These are phyloP conservation scores for Cornus florida DNA, from an alignment of 148 eudicot species.

Conservation along the genomic window DNA sequence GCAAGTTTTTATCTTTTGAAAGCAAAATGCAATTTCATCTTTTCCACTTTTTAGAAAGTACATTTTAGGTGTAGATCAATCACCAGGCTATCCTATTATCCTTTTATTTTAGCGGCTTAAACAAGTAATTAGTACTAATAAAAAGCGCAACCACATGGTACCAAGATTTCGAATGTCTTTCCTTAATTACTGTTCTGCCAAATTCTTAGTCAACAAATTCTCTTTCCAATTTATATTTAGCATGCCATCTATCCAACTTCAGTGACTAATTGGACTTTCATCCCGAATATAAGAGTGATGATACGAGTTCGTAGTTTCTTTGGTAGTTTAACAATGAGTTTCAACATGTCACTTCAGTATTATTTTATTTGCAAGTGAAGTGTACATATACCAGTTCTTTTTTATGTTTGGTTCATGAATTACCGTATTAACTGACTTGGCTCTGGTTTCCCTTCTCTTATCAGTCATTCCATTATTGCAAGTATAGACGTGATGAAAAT, in stretches of 20 bases:
- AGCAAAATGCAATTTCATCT: too few species aligned
- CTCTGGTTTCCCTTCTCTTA: slow-evolving; percentile 13
- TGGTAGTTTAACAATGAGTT: neutral
- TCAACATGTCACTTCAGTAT: neutral
- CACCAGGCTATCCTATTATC: too few species aligned
- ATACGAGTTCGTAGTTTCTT: neutral
- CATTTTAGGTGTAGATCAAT: too few species aligned
- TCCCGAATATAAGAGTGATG: neutral
- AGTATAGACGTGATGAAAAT: slow-evolving; percentile 95
- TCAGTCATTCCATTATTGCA: slow-evolving; percentile 98
- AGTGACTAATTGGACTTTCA: neutral
- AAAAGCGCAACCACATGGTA: neutral
- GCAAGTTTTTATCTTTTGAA: too few species aligned
- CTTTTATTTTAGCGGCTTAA: too few species aligned
- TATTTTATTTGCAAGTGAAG: too few species aligned
- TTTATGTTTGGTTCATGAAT: neutral
- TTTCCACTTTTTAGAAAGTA: too few species aligned
- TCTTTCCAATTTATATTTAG: neutral
- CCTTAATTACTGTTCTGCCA: neutral
- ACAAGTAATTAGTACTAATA: neutral
- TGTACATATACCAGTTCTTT: slow-evolving; percentile 10
- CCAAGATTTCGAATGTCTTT: neutral
- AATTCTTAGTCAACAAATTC: neutral
- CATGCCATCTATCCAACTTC: neutral
- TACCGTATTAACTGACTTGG: slow-evolving; percentile 11